phyloP scores from a whole-genome alignment of 2,329 filamentous ascomycete genomes.

The Fusarium caatingaense region DNA sequence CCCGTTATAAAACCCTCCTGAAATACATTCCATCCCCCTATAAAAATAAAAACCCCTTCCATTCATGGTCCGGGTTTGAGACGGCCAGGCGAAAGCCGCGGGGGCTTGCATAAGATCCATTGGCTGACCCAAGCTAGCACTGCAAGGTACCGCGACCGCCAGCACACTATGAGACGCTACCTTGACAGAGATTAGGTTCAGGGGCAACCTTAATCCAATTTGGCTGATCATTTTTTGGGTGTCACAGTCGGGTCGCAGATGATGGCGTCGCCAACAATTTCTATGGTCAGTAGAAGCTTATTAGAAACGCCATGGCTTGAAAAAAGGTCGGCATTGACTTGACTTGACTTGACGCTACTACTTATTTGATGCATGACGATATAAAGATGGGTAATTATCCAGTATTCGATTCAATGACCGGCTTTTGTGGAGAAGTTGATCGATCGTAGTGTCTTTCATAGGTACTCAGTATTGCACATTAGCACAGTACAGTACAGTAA shows the following conservation, averaged over 20 bases:
- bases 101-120: conserved; percentile 30
- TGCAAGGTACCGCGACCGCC: conserved; percentile 37
- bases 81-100: conserved; percentile 28
- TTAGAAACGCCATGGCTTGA: conserved; percentile 24
- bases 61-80: conserved; percentile 33
- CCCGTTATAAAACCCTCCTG: conserved; percentile 17
- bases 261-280: conserved; percentile 4
- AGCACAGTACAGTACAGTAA: not conserved
- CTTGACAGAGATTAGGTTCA: conserved; percentile 30
- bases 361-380: conserved; percentile 12
- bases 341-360: no score
- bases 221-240: conserved; percentile 4
- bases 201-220: conserved; percentile 18
- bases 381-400: not conserved
- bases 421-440: conserved; percentile 19
- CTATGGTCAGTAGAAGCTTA: conserved; percentile 9
- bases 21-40: conserved; percentile 21
- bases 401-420: not conserved
- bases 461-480: no score
- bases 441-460: conserved; percentile 2
- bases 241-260: conserved; percentile 11
- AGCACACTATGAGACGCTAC: conserved; percentile 27
- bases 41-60: not conserved
- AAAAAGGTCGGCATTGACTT: not conserved
- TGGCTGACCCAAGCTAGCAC: conserved; percentile 14